phyloP scores from a whole-genome alignment of 2,329 filamentous ascomycete species.

The Leptographium radiaticola region DNA sequence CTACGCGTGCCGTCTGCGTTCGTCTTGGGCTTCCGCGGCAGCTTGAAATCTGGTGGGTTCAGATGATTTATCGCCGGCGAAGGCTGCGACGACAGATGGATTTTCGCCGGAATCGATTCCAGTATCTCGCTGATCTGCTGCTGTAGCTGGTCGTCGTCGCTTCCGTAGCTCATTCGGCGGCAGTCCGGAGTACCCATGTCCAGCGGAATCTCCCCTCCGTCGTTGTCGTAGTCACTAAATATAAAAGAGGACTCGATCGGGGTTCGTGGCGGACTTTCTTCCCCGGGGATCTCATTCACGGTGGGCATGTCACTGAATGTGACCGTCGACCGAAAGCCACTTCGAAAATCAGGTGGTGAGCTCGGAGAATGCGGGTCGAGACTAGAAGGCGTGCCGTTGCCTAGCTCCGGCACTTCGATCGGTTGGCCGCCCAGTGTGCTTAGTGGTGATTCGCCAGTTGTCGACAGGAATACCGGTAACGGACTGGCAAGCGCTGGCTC shows the following conservation, averaged over 20 bases:
- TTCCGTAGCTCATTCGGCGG: conserved; percentile 22
- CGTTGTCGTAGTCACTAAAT: conserved; percentile 11
- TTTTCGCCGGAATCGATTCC: conserved; percentile 63
- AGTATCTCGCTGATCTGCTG: conserved; percentile 71
- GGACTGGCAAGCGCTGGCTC: conserved; percentile 11
- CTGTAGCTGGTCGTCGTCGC: conserved; percentile 56
- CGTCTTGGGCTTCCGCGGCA: conserved; percentile 26
- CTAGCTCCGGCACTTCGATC: background rate
- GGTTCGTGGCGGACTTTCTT: conserved; percentile 25
- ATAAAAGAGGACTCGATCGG: conserved; percentile 30
- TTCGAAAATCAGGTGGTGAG: conserved; percentile 30
- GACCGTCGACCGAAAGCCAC: conserved; percentile 24
- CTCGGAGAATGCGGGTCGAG: conserved; percentile 29
- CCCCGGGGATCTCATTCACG: conserved; percentile 26
- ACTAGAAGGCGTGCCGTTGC: background rate
- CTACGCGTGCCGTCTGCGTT: conserved; percentile 21
- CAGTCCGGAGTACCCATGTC: conserved; percentile 15
- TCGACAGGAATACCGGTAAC: background rate
- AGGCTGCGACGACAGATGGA: conserved; percentile 53
- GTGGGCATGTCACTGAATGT: conserved; percentile 34
- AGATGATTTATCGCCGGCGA: conserved; percentile 34
- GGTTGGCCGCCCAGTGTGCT: conserved; percentile 16
- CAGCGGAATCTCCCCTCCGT: conserved; percentile 30
- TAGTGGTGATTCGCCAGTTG: conserved; percentile 15
- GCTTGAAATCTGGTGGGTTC: conserved; percentile 44